These are phyloP conservation scores for Anisodus tanguticus DNA, from an alignment of 257 asterid species.

Conservation along the genomic window DNA sequence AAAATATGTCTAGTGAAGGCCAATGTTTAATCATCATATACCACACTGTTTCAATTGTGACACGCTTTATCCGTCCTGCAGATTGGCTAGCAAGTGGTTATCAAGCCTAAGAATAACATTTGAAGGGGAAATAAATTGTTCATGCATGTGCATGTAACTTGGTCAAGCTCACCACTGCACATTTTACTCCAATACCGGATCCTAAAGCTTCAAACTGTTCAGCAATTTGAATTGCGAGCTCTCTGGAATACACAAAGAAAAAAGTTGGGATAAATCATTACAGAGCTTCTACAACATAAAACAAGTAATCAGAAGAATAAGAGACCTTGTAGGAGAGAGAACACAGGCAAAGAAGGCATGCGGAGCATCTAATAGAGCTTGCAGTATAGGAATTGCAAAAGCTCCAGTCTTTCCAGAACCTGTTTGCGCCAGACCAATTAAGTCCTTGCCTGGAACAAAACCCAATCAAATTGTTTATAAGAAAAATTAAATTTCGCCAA, in stretches of 20 bases:
- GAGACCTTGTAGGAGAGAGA: too few species aligned
- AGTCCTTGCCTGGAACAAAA: too few species aligned
- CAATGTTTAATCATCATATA: neutral
- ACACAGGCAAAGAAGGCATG: too few species aligned
- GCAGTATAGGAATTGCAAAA: too few species aligned
- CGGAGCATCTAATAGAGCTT: too few species aligned
- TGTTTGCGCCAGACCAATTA: too few species aligned
- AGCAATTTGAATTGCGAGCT: slow-evolving; percentile 69
- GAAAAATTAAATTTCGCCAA: neutral
- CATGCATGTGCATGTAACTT: neutral
- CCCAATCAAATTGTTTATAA: neutral
- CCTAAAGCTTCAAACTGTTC: slow-evolving; percentile 95
- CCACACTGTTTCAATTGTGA: neutral
- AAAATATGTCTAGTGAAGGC: neutral
- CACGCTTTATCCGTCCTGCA: neutral
- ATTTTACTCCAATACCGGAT: slow-evolving; percentile 71
- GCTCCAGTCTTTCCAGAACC: too few species aligned
- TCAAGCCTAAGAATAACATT: neutral
- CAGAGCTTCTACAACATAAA: too few species aligned
- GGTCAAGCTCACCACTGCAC: slow-evolving; percentile 63
- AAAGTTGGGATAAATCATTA: too few species aligned
- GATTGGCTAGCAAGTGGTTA: neutral
- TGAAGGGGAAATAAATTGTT: neutral
- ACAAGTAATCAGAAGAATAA: too few species aligned
- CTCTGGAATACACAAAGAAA: too few species aligned